Conservation (phyloP, 169 alveolate species). For the Babesia sp. region DNA sequence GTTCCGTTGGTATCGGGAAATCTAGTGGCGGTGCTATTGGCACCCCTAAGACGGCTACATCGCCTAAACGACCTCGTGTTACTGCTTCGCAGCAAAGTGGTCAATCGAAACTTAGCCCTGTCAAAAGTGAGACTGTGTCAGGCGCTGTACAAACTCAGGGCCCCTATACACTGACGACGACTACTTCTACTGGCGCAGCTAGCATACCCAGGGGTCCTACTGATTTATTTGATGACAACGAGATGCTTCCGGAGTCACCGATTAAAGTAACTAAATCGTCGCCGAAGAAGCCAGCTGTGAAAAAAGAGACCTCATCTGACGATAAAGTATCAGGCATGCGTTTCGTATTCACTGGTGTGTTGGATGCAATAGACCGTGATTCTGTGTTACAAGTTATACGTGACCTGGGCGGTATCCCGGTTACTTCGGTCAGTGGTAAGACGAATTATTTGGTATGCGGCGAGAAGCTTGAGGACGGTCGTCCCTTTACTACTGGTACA, state of each 20-base stretch:
- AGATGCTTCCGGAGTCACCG: slow-evolving; percentile 5
- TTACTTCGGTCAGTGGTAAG: slow-evolving; percentile 86
- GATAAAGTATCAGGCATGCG: slow-evolving; percentile 61
- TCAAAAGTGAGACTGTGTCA: not conserved
- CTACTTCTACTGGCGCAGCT: not conserved
- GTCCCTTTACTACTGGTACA: slow-evolving; percentile 84
- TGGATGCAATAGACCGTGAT: slow-evolving; percentile 78
- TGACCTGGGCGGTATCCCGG: slow-evolving; percentile 88
- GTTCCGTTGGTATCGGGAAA: not conserved
- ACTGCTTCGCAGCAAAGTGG: not conserved
- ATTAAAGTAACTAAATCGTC: not conserved
- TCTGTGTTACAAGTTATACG: slow-evolving; percentile 75
- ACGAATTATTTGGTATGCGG: slow-evolving; percentile 91
- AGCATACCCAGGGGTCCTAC: not conserved
- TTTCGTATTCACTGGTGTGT: slow-evolving; percentile 88
- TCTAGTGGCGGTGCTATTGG: not conserved
- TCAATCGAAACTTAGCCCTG: too few relatives aligned
- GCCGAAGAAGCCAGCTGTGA: not conserved
- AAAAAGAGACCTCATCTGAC: not conserved
- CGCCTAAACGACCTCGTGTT: not conserved
- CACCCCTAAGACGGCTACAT: not conserved
- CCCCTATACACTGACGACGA: not conserved
- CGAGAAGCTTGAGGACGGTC: slow-evolving; percentile 92
- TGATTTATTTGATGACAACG: slow-evolving; percentile 19
- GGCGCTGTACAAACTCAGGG: not conserved